Evolutionary conservation across 2,329 filamentous ascomycete species (phyloP), one percentile per base, ranked within the genome.

Genomic region (Erysiphe pulchra): DNA sequence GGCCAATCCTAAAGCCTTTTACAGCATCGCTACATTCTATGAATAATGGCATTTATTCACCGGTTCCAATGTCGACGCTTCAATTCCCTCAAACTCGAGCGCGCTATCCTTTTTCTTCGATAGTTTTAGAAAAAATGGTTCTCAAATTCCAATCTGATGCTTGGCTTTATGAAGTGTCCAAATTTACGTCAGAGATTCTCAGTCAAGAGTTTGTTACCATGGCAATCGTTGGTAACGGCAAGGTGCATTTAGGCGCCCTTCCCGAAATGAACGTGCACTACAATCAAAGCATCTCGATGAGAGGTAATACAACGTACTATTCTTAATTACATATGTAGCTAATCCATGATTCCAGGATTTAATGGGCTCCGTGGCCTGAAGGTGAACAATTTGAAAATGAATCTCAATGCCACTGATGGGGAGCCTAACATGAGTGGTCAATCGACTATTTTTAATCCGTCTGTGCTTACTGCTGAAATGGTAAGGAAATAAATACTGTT

Each of bases 361-460:
- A 73, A 75, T 57, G 62, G 63, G 30, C 64, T 77, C 11, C 53
- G 61, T 32, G 68, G 67, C 28, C 67, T 72, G 55, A 60, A 63
- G 34, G 59, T 71, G 33, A 65, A 62, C 14, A 57, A 65, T 31
- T 63, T 71, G 53, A 59, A 60, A 33, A 61, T 73, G 51, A 57
- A 67, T 47, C 54, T 59, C 9, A 57, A 56, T 31, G 47, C 55
- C 1, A 47, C 58, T 24, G 47, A 55, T 0, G 65, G 69, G 50
- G 65, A 64, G 41, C 63, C 64, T 47, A 76, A 75, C 56, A 62
- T 73, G 52, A 55, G 64, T 18, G 73, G 69, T 52, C 64, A 60
- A 12, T 66, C 71, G 42, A 61, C 56, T 49, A 71, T 77, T 44
- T 71, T 71, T 48, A 77, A 77, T 55, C 71, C 72, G 0, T 70